These are phyloP conservation scores for Ceratobasidium sp. DNA, from an alignment of 1,284 basidiomycete genomes.

Conservation along the genomic window DNA sequence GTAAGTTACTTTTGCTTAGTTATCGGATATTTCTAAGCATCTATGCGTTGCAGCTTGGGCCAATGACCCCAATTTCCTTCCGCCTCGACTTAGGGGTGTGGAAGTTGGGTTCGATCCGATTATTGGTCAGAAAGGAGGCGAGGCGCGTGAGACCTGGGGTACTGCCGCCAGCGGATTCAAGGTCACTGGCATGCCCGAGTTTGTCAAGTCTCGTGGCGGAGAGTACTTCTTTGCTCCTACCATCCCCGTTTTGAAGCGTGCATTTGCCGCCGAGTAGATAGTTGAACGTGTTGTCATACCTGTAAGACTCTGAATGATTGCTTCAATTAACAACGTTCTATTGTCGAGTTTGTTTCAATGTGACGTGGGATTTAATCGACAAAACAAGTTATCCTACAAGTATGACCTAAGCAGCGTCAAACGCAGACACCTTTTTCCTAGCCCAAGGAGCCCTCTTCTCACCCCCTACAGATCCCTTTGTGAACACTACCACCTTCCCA, in stretches of 20 bases:
- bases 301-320: too few species aligned
- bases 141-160: slow-evolving; percentile 51
- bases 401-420: slow-evolving; percentile 12
- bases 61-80: slow-evolving; percentile 45
- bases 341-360: too few species aligned
- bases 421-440: slow-evolving; percentile 15
- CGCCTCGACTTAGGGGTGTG: slow-evolving; percentile 33
- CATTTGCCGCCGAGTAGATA: too few species aligned
- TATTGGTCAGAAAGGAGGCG: slow-evolving; percentile 53
- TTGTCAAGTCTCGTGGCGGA: slow-evolving; percentile 52
- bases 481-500: slow-evolving; percentile 68
- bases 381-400: too few species aligned
- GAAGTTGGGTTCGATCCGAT: slow-evolving; percentile 48
- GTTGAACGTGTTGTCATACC: too few species aligned
- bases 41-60: slow-evolving; percentile 47
- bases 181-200: slow-evolving; percentile 44
- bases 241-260: slow-evolving; percentile 49
- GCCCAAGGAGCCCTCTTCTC: slow-evolving; percentile 1
- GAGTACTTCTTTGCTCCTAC: slow-evolving; percentile 57
- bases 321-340: too few species aligned
- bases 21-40: not conserved
- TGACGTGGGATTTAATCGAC: too few species aligned
- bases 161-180: slow-evolving; percentile 47
- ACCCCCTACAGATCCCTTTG: not conserved
- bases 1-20: slow-evolving; percentile 42